Percentiles rank a stretch among this genome's conserved stretches.
Evolutionary conservation across 1,284 basidiomycete species (phyloP).

Genomic region (Puccinia horiana): DNA sequence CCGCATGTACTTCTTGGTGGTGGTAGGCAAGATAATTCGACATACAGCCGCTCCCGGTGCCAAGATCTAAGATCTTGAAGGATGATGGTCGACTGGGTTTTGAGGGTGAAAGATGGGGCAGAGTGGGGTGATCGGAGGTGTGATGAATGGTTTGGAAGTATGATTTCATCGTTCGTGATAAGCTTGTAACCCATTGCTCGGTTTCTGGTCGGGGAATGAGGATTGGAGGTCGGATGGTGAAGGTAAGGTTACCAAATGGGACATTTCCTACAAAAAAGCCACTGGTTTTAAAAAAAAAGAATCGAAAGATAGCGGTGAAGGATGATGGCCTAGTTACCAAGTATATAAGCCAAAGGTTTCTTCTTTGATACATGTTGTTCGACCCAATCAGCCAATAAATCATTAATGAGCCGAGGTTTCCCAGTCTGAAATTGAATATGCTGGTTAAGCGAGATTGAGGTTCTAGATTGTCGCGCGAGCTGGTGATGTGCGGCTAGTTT

Average conservation of each 20-base stretch:
- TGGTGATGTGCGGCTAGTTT: neutral
- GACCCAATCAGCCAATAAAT: constrained; percentile 22
- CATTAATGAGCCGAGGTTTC: neutral
- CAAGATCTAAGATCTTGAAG: constrained; percentile 72
- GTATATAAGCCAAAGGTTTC: constrained; percentile 45
- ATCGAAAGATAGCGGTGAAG: neutral
- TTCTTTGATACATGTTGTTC: constrained; percentile 28
- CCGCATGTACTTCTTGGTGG: constrained; percentile 63
- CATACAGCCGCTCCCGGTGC: constrained; percentile 86
- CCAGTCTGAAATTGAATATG: constrained; percentile 12
- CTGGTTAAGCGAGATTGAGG: neutral
- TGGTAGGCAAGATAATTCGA: constrained; percentile 69
- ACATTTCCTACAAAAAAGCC: constrained; percentile 68
- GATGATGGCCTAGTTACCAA: constrained; percentile 16
- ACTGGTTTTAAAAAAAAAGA: neutral
- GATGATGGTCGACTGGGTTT: neutral
- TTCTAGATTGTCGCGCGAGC: neutral
- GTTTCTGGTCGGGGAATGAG: constrained; percentile 92
- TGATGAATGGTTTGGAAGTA: constrained; percentile 3
- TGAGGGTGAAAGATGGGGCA: constrained; percentile 46
- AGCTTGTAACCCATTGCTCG: constrained; percentile 68
- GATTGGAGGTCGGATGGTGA: constrained; percentile 72
- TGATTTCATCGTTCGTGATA: constrained; percentile 50
- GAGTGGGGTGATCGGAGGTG: constrained; percentile 44
- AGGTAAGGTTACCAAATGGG: constrained; percentile 78